These are phyloP conservation scores for Turritis glabra DNA, from an alignment of 345 rosid genomes.

Conservation along the genomic window DNA sequence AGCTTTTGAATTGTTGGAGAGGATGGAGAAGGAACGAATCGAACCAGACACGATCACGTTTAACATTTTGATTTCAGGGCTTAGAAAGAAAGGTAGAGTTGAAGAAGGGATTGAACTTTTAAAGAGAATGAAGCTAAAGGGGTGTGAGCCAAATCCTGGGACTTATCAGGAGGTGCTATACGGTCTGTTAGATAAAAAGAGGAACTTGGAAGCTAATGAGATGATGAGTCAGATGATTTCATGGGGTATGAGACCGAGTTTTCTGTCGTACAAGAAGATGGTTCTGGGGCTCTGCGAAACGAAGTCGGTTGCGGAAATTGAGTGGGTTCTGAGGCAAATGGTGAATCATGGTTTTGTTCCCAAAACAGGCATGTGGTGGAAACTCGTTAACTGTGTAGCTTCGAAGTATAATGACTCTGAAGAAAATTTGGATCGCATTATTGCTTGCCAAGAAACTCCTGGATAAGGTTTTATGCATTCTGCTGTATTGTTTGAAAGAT, in stretches of 20 bases:
- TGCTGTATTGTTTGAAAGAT: not conserved
- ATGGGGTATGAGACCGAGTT: constrained; percentile 62
- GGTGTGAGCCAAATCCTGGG: constrained; percentile 71
- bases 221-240: constrained; percentile 60
- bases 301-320: constrained; percentile 53
- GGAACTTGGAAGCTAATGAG: constrained; percentile 57
- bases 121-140: constrained; percentile 61
- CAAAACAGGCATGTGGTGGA: constrained; percentile 71
- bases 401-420: constrained; percentile 17
- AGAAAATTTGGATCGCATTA: constrained; percentile 25
- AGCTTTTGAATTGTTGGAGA: constrained; percentile 62
- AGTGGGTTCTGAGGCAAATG: constrained; percentile 74
- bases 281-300: constrained; percentile 59
- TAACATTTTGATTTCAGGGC: constrained; percentile 84
- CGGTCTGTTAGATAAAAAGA: constrained; percentile 66
- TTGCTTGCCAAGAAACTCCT: constrained; percentile 15
- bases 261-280: constrained; percentile 62
- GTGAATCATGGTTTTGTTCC: constrained; percentile 80
- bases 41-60: constrained; percentile 71
- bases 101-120: constrained; percentile 63
- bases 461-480: constrained; percentile 3
- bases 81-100: constrained; percentile 73
- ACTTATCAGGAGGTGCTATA: constrained; percentile 80
- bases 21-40: constrained; percentile 73
- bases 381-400: constrained; percentile 43